Percentiles rank a stretch among this genome's conserved stretches.
These are phyloP conservation scores for Xanthoconium purpureum DNA, from an alignment of 768 basidiomycete species.

Conservation along the genomic window DNA sequence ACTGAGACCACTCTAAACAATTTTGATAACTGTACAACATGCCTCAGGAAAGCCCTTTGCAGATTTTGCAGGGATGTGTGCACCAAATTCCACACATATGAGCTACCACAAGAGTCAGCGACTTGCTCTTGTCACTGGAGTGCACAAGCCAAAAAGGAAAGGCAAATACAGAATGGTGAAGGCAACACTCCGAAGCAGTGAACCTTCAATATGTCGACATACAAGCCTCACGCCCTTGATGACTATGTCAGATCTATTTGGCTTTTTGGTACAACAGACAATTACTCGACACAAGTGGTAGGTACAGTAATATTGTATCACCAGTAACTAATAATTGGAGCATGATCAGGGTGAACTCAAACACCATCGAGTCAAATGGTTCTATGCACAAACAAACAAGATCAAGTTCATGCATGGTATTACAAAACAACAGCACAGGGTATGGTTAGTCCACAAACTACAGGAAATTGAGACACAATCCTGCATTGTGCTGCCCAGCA, in stretches of 20 bases:
- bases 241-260: conserved; percentile 14
- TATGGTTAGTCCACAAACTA: neutral
- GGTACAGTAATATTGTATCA: too few relatives aligned
- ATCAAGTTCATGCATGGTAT: conserved; percentile 30
- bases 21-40: conserved; percentile 23
- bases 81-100: neutral
- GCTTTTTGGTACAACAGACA: conserved; percentile 22
- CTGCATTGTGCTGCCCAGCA: too few relatives aligned
- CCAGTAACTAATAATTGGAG: too few relatives aligned
- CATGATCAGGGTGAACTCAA: too few relatives aligned
- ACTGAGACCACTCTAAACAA: conserved; percentile 12
- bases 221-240: conserved; percentile 18
- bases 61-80: neutral
- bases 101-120: conserved; percentile 33
- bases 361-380: conserved; percentile 36
- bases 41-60: neutral
- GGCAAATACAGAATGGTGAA: too few relatives aligned
- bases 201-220: conserved; percentile 14
- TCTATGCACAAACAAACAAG: conserved; percentile 38
- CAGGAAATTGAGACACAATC: neutral
- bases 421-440: conserved; percentile 19
- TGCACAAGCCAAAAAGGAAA: too few relatives aligned
- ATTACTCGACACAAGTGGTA: conserved; percentile 38
- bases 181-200: neutral
- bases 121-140: conserved; percentile 15